Evolutionary conservation across 495 filamentous ascomycete species (phyloP).

Genomic region (Penicillium herquei): DNA sequence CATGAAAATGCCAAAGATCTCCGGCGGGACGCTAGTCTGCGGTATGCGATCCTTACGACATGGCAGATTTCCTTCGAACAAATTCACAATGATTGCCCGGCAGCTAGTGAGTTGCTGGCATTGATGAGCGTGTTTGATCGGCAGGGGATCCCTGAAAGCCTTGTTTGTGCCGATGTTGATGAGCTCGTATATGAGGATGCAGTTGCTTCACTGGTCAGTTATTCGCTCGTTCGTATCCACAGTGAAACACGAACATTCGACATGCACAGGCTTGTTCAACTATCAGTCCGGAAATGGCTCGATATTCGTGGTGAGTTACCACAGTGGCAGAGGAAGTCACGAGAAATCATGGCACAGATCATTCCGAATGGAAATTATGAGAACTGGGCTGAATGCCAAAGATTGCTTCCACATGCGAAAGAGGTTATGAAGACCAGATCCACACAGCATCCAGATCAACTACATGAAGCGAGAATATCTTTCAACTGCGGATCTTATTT

Average conservation of each 20-base stretch:
- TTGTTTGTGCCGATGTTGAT: slow-evolving; percentile 9
- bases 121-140: slow-evolving; percentile 46
- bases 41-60: slow-evolving; percentile 40
- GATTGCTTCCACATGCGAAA: too few relatives aligned
- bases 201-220: background rate
- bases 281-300: slow-evolving; percentile 1
- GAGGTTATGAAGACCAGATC: too few relatives aligned
- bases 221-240: background rate
- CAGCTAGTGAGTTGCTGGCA: slow-evolving; percentile 35
- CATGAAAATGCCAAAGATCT: slow-evolving; percentile 17
- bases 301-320: background rate
- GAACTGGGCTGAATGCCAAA: too few relatives aligned
- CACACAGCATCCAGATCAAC: too few relatives aligned
- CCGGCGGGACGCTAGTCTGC: slow-evolving; percentile 25
- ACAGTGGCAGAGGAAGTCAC: background rate
- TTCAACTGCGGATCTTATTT: too few relatives aligned
- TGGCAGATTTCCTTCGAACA: slow-evolving; percentile 51
- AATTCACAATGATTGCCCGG: slow-evolving; percentile 24
- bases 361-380: slow-evolving; percentile 37
- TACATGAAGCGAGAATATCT: too few relatives aligned
- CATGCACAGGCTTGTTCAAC: background rate
- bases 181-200: background rate
- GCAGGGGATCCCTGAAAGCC: slow-evolving; percentile 33
- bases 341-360: slow-evolving; percentile 27
- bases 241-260: background rate